A percentile compares a stretch with the other conserved stretches of the same genome.
Evolutionary conservation across 164 flowering plant genomes (phyloP).

Genomic region (Tetrastigma voinierianum): DNA sequence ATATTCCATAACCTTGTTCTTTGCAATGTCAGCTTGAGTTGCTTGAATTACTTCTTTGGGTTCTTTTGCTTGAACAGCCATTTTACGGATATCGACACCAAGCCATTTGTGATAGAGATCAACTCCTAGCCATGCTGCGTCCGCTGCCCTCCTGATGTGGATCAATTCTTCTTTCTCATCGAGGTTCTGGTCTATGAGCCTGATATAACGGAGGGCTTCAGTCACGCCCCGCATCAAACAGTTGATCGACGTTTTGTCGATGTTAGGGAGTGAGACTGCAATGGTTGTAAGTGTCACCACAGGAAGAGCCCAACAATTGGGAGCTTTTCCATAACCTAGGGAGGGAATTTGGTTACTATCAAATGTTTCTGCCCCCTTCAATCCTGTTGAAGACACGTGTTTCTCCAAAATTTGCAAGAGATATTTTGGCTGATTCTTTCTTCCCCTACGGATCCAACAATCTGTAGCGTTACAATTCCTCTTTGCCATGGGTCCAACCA

Average conservation of each 20-base stretch:
- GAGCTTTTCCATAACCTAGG: slow-evolving; percentile 42
- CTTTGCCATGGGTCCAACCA: slow-evolving; percentile 37
- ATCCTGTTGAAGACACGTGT: slow-evolving; percentile 26
- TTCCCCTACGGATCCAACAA: slow-evolving; percentile 35
- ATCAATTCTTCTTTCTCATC: slow-evolving; percentile 19
- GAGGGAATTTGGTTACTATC: slow-evolving; percentile 44
- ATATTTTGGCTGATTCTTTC: slow-evolving; percentile 38
- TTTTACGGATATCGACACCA: slow-evolving; percentile 44
- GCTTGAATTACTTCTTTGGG: slow-evolving; percentile 37
- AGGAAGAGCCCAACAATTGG: slow-evolving; percentile 69
- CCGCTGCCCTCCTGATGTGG: slow-evolving; percentile 48
- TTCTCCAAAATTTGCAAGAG: slow-evolving; percentile 43
- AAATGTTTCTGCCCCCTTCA: slow-evolving; percentile 44
- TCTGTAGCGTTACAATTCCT: slow-evolving; percentile 32
- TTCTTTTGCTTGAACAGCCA: slow-evolving; percentile 26
- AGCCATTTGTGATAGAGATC: slow-evolving; percentile 54
- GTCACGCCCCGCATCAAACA: slow-evolving; percentile 29
- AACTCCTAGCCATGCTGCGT: slow-evolving; percentile 47
- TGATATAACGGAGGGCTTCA: slow-evolving; percentile 47
- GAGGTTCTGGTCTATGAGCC: slow-evolving; percentile 38
- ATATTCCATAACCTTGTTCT: slow-evolving; percentile 25
- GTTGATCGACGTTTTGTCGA: slow-evolving; percentile 11
- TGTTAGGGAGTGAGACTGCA: slow-evolving; percentile 52
- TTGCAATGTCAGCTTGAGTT: slow-evolving; percentile 35
- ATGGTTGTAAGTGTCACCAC: slow-evolving; percentile 65